Evolutionary conservation across 148 eudicot genomes (phyloP).

Genomic region (Rhododendron ovatum): DNA sequence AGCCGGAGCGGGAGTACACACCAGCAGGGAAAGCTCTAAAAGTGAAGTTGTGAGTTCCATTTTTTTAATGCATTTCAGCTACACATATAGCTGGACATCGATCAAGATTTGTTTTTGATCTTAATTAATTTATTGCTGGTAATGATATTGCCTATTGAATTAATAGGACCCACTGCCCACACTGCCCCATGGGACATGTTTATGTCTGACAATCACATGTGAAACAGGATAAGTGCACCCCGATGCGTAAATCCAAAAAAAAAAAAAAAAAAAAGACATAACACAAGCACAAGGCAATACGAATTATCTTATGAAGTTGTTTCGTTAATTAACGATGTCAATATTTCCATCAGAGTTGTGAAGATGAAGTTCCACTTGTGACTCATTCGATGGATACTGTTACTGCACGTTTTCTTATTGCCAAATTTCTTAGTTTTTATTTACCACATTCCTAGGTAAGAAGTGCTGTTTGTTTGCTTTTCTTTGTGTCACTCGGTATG

Average conservation of each 20-base stretch:
- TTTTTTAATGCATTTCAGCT: neutral
- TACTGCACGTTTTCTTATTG: neutral
- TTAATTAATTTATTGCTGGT: neutral
- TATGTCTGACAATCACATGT: neutral
- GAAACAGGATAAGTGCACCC: neutral
- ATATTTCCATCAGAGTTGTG: neutral
- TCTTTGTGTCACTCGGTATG: neutral
- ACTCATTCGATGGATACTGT: neutral
- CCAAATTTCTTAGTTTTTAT: neutral
- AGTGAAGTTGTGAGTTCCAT: slow-evolving; percentile 69
- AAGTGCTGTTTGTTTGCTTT: neutral
- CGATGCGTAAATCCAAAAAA: neutral
- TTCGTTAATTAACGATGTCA: neutral
- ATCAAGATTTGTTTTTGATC: neutral
- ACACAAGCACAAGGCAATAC: neutral
- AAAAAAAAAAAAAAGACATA: neutral
- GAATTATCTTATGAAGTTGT: neutral
- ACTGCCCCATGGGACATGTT: neutral
- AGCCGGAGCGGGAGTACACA: slow-evolving; percentile 75
- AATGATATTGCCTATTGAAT: neutral
- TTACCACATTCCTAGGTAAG: neutral
- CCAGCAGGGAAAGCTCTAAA: slow-evolving; percentile 82
- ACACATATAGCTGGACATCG: neutral
- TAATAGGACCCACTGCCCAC: neutral
- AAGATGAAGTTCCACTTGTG: neutral